phyloP scores from a whole-genome alignment of 768 basidiomycete species.

The Tephrocybe sp. region DNA sequence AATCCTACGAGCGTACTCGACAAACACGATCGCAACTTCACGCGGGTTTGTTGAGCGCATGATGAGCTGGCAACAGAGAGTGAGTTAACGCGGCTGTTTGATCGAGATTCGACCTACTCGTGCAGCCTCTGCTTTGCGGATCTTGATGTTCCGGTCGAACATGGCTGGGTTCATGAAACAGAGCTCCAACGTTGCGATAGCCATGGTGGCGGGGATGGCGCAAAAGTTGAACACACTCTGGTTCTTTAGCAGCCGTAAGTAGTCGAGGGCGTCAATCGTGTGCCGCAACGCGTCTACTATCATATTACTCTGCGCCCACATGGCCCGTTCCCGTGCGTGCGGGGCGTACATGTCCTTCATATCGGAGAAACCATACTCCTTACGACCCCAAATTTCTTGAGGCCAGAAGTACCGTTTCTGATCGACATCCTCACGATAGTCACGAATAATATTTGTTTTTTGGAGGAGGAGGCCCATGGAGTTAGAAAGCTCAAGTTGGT shows the following conservation, averaged over 20 bases:
- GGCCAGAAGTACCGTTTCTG: conserved; percentile 93
- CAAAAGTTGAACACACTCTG: conserved; percentile 96
- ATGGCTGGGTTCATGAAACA: conserved; percentile 93
- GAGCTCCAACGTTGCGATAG: conserved; percentile 86
- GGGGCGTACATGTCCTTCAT: conserved; percentile 65
- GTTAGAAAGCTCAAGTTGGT: conserved; percentile 86
- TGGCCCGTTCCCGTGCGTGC: conserved; percentile 59
- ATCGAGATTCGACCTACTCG: conserved; percentile 41
- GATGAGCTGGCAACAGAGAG: conserved; percentile 60
- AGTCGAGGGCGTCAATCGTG: conserved; percentile 83
- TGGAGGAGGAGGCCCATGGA: conserved; percentile 95
- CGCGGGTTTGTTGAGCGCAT: conserved; percentile 89
- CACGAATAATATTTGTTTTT: conserved; percentile 97
- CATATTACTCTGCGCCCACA: conserved; percentile 87
- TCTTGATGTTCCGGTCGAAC: conserved; percentile 89
- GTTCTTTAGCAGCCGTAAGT: conserved; percentile 80
- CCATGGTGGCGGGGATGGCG: conserved; percentile 93
- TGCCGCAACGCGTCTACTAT: conserved; percentile 84
- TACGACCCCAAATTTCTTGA: conserved; percentile 78
- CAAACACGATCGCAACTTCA: conserved; percentile 88
- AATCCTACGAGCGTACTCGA: conserved; percentile 75
- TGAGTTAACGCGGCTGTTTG: neutral
- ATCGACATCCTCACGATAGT: conserved; percentile 89
- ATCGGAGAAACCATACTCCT: conserved; percentile 64
- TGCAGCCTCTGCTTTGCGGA: conserved; percentile 89